Evolutionary conservation across 768 basidiomycete genomes (phyloP), one percentile per base, ranked within the genome.

Genomic region (Phylloporus arenicola): DNA sequence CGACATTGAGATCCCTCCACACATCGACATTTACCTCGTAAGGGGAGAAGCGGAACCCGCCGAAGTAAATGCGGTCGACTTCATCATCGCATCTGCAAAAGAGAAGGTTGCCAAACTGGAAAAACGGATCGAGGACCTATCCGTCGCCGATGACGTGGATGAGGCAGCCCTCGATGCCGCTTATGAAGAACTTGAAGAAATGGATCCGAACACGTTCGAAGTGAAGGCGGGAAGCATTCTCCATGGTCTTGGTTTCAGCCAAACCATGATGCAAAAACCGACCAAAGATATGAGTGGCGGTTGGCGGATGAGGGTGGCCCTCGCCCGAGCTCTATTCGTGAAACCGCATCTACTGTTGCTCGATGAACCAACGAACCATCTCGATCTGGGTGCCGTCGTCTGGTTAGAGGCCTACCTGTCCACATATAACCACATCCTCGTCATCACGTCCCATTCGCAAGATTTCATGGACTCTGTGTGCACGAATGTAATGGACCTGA

Each of bases 221-320:
- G 79, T 85, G 33, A 98, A 98, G 72, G 95, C 96, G 1, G 88
- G 87, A 46, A 88, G 88, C 58, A 95, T 99, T 59, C 80, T 98
- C n/a, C 89, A 95, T 61, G 96, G 95, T 82, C 82, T 99, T 34
- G 95, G 95, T 14, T 99, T 99, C 74, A 76, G 78, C 43, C 80
- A 79, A 60, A 65, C 74, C 47, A 98, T 98, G 95, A 96, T 98
- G 94, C 80, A 80, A 69, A 89, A 86, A 69, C 88, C 93, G 4
- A 99, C 95, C 27, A 95, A 92, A 72, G 95, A 99, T 68, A 99
- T 99, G 95, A 86, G 83, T 62, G 95, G 95, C 80, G 95, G 95
- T 61, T 99, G 95, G 95, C 81, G 95, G 45, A 99, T 99, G 95
- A 84, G 95, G 67, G 95, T 99, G 48, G 88, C 95, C 13, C 86